Evolutionary conservation across 176 grass and related monocot species (phyloP).

Genomic region (Eremochloa ophiuroides): DNA sequence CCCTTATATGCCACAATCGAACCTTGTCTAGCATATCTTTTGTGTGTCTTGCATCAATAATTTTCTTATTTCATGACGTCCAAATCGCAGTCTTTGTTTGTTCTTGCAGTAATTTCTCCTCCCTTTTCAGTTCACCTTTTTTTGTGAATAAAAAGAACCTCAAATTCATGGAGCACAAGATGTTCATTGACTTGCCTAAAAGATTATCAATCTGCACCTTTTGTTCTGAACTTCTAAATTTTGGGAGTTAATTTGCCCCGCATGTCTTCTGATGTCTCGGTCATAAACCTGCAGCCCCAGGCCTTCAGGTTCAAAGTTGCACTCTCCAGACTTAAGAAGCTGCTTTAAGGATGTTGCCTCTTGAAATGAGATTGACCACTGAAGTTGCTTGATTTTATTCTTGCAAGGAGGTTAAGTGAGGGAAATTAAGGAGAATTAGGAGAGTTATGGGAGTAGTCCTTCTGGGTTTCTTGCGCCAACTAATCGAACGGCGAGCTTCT

Average conservation of each 20-base stretch:
- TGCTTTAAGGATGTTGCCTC: conserved; percentile 35
- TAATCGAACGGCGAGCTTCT: conserved; percentile 66
- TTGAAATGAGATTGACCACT: conserved; percentile 25
- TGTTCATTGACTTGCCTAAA: background rate
- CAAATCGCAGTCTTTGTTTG: background rate
- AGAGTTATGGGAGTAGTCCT: conserved; percentile 57
- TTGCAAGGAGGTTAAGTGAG: conserved; percentile 8
- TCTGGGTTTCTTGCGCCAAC: conserved; percentile 46
- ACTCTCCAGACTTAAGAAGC: background rate
- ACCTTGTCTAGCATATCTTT: background rate
- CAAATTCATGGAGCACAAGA: background rate
- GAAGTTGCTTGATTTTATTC: conserved; percentile 16
- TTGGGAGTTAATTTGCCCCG: background rate
- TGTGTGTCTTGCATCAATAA: background rate
- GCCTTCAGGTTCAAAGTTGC: background rate
- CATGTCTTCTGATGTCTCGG: background rate
- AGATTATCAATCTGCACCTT: background rate
- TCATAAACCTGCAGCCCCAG: background rate
- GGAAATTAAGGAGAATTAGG: background rate
- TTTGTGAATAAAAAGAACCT: background rate
- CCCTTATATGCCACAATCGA: background rate
- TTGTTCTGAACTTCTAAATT: background rate
- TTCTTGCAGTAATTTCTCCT: background rate
- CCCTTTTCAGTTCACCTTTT: background rate
- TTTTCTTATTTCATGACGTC: background rate